Conservation (phyloP, 2,329 filamentous ascomycete genomes). For the Fusarium scirpi region DNA sequence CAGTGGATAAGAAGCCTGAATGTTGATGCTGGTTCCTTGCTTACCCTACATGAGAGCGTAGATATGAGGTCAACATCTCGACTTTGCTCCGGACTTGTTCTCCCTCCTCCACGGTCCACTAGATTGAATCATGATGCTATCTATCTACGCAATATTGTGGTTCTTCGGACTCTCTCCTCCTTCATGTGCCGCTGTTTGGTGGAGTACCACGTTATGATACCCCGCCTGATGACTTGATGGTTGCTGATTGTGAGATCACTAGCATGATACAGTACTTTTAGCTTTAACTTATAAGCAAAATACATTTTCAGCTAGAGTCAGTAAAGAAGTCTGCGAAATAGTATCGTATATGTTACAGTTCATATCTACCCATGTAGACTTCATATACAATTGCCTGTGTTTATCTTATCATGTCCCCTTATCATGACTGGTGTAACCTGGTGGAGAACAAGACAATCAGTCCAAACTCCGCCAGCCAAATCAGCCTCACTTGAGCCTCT, state of each 20-base stretch:
- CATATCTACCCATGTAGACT: background rate
- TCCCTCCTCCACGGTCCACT: background rate
- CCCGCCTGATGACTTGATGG: background rate
- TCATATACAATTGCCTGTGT: background rate
- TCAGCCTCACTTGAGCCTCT: slow-evolving; percentile 5
- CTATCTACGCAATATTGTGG: background rate
- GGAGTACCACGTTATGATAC: slow-evolving; percentile 1
- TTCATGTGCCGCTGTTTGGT: slow-evolving; percentile 2
- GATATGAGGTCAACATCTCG: background rate
- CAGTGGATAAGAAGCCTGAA: slow-evolving; percentile 35
- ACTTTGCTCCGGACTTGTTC: background rate
- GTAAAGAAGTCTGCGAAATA: background rate
- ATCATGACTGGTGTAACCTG: slow-evolving; percentile 1
- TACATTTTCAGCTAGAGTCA: background rate
- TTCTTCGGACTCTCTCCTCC: slow-evolving; percentile 8
- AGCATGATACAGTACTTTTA: background rate
- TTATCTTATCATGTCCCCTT: slow-evolving; percentile 1
- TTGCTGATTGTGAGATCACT: background rate
- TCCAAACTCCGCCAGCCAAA: background rate
- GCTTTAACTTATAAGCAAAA: background rate
- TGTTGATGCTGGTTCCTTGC: background rate
- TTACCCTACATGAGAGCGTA: slow-evolving; percentile 4
- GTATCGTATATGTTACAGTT: background rate
- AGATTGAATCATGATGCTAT: background rate
- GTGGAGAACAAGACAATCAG: slow-evolving; percentile 18